Evolutionary conservation across 176 grass and related monocot species (phyloP).

Genomic region (Avena eriantha): DNA sequence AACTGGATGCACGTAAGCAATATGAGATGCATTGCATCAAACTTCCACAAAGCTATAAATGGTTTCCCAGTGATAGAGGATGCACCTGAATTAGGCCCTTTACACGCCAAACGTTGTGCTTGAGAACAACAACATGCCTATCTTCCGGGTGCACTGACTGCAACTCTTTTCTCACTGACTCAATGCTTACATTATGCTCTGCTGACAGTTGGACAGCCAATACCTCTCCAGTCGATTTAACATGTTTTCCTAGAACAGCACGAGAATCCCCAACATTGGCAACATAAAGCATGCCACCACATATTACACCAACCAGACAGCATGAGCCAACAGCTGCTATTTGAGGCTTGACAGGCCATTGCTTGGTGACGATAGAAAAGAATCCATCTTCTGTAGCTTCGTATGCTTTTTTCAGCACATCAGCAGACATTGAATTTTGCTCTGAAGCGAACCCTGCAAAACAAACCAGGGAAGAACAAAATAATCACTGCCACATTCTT

Average conservation of each 20-base stretch:
- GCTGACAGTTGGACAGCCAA: slow-evolving; percentile 86
- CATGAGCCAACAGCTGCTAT: slow-evolving; percentile 93
- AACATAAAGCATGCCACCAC: slow-evolving; percentile 72
- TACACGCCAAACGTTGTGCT: slow-evolving; percentile 97
- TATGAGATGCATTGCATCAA: background rate
- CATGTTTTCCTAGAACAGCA: slow-evolving; percentile 74
- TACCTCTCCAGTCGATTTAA: slow-evolving; percentile 88
- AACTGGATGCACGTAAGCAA: background rate
- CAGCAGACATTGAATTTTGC: slow-evolving; percentile 78
- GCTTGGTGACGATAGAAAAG: slow-evolving; percentile 78
- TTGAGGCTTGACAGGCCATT: slow-evolving; percentile 90
- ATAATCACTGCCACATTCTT: background rate
- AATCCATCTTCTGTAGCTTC: slow-evolving; percentile 96
- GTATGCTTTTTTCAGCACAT: slow-evolving; percentile 91
- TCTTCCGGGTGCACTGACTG: slow-evolving; percentile 85
- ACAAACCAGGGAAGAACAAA: slow-evolving; percentile 30
- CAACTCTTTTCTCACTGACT: slow-evolving; percentile 82
- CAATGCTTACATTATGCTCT: slow-evolving; percentile 91
- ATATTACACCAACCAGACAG: slow-evolving; percentile 89
- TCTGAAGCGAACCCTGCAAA: slow-evolving; percentile 81
- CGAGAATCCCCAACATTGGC: slow-evolving; percentile 91
- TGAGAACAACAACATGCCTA: slow-evolving; percentile 83
- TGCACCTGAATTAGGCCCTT: slow-evolving; percentile 93
- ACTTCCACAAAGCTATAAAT: background rate
- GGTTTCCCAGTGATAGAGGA: slow-evolving; percentile 12